Base-by-base conservation (phyloP, 306 rosid genomes). In the Lotus japonicus region DNA sequence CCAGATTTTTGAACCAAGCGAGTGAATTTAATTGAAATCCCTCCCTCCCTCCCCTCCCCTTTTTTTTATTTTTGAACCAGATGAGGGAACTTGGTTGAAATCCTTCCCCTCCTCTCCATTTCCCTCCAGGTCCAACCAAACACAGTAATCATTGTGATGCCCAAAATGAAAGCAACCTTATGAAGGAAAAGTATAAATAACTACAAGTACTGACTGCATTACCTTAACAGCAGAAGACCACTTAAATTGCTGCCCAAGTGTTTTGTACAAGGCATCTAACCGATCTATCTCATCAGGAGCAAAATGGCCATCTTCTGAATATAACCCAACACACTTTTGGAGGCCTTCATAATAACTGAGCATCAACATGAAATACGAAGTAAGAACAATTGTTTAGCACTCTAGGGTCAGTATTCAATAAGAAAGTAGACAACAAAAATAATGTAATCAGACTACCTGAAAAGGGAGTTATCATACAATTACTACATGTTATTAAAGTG, bases 201-300 rank as follows among this genome's bases (percentile, higher is more conserved):
- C 17, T 55, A 23, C 12, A 48, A 49, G 55, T 56, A 45, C 43
- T 56, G 41, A 73, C 60, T 35, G 17, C 54, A 63, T 50, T 76
- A 92, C 98, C 97, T 89, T 92, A 57, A 85, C 96, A 71, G 97
- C 96, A 72, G 97, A 92, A 53, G 98, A 92, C 97, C 91, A 83
- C 76, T 74, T 88, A 81, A 84, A 84, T 77, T 92, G 92, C 86
- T 86, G 87, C 71, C 68, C 77, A 58, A 92, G 86, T 12, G 91
- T 80, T 79, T 86, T 88, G 86, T 88, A 92, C 72, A 92, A 77
- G 64, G 79, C 79, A 77, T 88, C 91, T 60, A 89, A 84, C 73
- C 50, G 75, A 23, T 84, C 88, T 16, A 89, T 88, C 75, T 88
- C 96, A 74, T 84, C 89, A 44, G 83, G 78, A 61, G 94, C 79